These are phyloP conservation scores for Calycina marina DNA, from an alignment of 2,329 filamentous ascomycete species.

Conservation along the genomic window DNA sequence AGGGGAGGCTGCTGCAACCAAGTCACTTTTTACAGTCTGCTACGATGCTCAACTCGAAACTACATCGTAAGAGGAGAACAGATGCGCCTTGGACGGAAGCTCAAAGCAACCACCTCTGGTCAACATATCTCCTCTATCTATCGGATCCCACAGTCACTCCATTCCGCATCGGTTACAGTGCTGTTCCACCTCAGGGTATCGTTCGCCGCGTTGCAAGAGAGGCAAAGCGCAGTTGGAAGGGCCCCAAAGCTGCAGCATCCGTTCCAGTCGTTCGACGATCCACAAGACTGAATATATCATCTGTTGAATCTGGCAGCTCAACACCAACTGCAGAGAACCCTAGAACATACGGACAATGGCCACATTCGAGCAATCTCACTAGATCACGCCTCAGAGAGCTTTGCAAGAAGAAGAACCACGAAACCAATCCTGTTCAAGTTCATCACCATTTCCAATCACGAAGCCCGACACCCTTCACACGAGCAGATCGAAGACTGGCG, in stretches of 20 bases:
- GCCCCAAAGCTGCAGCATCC: conserved; percentile 29
- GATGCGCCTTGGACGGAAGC: conserved; percentile 46
- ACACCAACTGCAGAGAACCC: conserved; percentile 36
- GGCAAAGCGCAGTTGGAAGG: conserved; percentile 52
- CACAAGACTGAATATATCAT: conserved; percentile 12
- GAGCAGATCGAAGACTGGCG: conserved; percentile 31
- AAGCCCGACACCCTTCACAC: conserved; percentile 41
- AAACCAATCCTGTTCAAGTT: conserved; percentile 25
- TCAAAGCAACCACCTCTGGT: conserved; percentile 53
- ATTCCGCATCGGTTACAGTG: conserved; percentile 46
- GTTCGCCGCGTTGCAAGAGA: conserved; percentile 51
- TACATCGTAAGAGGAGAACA: conserved; percentile 19
- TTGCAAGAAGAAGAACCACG: conserved; percentile 35
- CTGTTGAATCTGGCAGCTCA: conserved; percentile 35
- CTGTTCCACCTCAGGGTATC: conserved; percentile 49
- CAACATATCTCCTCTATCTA: conserved; percentile 48
- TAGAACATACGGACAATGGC: conserved; percentile 43
- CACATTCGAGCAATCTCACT: conserved; percentile 48
- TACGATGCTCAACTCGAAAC: conserved; percentile 13
- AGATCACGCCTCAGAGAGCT: conserved; percentile 47
- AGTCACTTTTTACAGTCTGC: background rate
- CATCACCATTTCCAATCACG: conserved; percentile 32
- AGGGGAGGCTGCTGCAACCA: conserved; percentile 8
- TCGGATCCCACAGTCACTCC: conserved; percentile 55
- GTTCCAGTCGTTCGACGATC: conserved; percentile 9